These are phyloP conservation scores for Mycena alexandri DNA, from an alignment of 768 basidiomycete genomes.

Conservation along the genomic window DNA sequence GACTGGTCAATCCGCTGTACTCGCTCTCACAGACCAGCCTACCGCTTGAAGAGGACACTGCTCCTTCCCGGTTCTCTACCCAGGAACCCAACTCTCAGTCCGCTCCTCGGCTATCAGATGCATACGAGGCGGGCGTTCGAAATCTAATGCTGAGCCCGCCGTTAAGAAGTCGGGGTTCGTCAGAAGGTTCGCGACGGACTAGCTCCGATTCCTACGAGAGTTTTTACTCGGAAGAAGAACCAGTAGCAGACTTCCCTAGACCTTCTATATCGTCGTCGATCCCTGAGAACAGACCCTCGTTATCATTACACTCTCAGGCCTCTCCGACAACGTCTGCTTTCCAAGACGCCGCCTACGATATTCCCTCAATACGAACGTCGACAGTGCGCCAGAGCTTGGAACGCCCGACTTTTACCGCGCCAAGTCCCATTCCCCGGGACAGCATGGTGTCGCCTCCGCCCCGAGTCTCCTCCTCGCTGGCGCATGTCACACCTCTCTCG, in stretches of 20 bases:
- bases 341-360: slow-evolving; percentile 64
- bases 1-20: slow-evolving; percentile 60
- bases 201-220: slow-evolving; percentile 40
- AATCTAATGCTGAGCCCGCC: slow-evolving; percentile 35
- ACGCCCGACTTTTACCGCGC: slow-evolving; percentile 36
- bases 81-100: slow-evolving; percentile 25
- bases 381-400: slow-evolving; percentile 26
- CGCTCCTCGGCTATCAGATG: slow-evolving; percentile 34
- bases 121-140: slow-evolving; percentile 34
- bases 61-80: slow-evolving; percentile 7
- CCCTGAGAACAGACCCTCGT: slow-evolving; percentile 62
- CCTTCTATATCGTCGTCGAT: slow-evolving; percentile 65
- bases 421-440: slow-evolving; percentile 48
- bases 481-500: slow-evolving; percentile 63
- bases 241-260: slow-evolving; percentile 51
- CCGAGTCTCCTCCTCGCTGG: slow-evolving; percentile 71
- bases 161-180: slow-evolving; percentile 36
- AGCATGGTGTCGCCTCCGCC: slow-evolving; percentile 70
- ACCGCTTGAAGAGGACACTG: slow-evolving; percentile 39
- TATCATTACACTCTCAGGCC: slow-evolving; percentile 76
- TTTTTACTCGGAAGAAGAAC: slow-evolving; percentile 56
- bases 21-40: slow-evolving; percentile 73
- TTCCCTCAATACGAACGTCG: slow-evolving; percentile 32
- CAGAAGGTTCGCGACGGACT: slow-evolving; percentile 35
- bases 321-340: slow-evolving; percentile 89